phyloP scores from a whole-genome alignment of 305 asterid species.

The Withania somnifera region DNA sequence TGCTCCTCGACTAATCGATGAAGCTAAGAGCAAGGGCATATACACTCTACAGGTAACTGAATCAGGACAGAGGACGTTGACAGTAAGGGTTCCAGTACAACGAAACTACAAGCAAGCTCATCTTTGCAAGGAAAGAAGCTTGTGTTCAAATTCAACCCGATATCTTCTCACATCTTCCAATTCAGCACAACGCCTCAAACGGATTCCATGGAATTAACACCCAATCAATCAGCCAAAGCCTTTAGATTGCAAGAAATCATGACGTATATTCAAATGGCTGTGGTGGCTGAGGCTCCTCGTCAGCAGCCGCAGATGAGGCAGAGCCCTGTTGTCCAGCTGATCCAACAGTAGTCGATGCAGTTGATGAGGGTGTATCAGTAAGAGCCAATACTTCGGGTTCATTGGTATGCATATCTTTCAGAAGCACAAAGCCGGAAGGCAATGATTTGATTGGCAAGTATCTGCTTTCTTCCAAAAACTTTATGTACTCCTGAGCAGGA shows the following conservation, averaged over 20 bases:
- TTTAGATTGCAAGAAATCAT: slow-evolving; percentile 9
- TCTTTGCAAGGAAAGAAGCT: not conserved
- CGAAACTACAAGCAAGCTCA: not conserved
- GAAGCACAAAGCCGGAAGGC: slow-evolving; percentile 81
- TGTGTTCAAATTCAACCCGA: not conserved
- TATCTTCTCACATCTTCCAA: not conserved
- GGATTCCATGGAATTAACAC: not conserved
- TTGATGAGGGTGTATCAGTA: slow-evolving; percentile 75
- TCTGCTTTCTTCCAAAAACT: slow-evolving; percentile 73
- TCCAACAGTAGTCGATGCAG: slow-evolving; percentile 39
- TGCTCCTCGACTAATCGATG: not conserved
- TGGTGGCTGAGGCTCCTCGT: slow-evolving; percentile 92
- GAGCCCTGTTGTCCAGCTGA: slow-evolving; percentile 53
- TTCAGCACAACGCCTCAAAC: not conserved
- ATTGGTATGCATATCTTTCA: slow-evolving; percentile 64
- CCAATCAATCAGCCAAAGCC: not conserved
- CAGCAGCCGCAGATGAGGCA: slow-evolving; percentile 75
- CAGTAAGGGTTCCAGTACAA: not conserved
- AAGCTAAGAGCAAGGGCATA: too few species aligned
- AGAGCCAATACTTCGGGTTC: slow-evolving; percentile 79
- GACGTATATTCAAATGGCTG: slow-evolving; percentile 78
- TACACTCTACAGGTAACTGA: not conserved
- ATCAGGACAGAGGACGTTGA: not conserved
- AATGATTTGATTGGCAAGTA: slow-evolving; percentile 76
- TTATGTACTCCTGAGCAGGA: slow-evolving; percentile 77